Base-by-base conservation (phyloP, 2,329 filamentous ascomycete genomes). In the Nemania sp. region DNA sequence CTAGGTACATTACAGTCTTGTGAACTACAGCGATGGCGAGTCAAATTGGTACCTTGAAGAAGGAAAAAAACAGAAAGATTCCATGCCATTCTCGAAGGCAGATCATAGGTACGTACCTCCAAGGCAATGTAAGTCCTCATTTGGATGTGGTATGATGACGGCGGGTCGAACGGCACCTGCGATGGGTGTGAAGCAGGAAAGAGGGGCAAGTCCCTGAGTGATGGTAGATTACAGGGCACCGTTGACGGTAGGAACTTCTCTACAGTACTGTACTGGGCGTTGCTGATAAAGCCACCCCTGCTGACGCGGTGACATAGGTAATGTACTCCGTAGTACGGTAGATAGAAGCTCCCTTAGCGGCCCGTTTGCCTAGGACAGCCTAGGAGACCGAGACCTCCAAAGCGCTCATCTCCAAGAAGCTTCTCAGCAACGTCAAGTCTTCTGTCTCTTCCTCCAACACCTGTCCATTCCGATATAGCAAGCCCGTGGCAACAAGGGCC, bases 351-450 rank as follows among this genome's bases (percentile, higher is more conserved):
- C n/a, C n/a, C n/a, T n/a, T n/a, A n/a, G n/a, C n/a, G n/a, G n/a
- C n/a, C n/a, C n/a, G n/a, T n/a, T n/a, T n/a, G n/a, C n/a, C n/a
- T n/a, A n/a, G n/a, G n/a, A n/a, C n/a, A n/a, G 52, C 43, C 40
- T 19, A 44, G 49, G 52, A 20, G 5, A 34, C 31, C 31, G 9
- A 34, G 31, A 28, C 26, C 26, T 28, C 26, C 53, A 41, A 57
- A 47, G 51, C 55, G 52, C 46, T 30, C 51, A 45, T 57, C 51
- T 49, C 52, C 51, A 54, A 52, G 47, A 23, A 50, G 28, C 49
- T 46, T 52, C 33, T 48, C 45, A 43, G 48, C 57, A 44, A 52
- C 57, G 42, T 31, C 11, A 28, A 55, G 45, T 28, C 52, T 30
- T 24, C 37, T 41, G 23, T 28, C 39, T 42, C 46, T 49, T 28